Evolutionary conservation across 352 stramenopile species (phyloP).

Genomic region (Phytophthora niederhauseri): DNA sequence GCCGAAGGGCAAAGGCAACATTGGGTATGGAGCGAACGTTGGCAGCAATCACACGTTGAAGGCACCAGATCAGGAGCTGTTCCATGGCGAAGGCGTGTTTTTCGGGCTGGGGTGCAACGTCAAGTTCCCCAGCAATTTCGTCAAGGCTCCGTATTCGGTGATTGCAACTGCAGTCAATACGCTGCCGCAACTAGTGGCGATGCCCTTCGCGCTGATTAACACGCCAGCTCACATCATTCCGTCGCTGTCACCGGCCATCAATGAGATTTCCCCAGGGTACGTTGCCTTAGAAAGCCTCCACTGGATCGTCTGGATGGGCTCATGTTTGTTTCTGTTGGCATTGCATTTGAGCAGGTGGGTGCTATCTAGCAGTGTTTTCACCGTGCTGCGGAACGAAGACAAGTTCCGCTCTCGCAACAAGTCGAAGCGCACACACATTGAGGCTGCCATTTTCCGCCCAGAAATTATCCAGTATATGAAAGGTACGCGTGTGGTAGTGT

Average conservation of each 20-base stretch:
- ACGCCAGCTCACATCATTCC: constrained; percentile 76
- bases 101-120: constrained; percentile 94
- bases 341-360: constrained; percentile 75
- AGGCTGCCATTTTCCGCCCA: constrained; percentile 67
- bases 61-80: constrained; percentile 89
- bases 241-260: constrained; percentile 79
- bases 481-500: constrained; percentile 31
- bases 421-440: constrained; percentile 69
- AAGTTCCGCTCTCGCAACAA: constrained; percentile 89
- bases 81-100: constrained; percentile 95
- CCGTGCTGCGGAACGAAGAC: constrained; percentile 87
- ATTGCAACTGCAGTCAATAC: constrained; percentile 93
- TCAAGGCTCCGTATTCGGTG: constrained; percentile 92
- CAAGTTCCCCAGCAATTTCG: constrained; percentile 96
- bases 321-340: constrained; percentile 1
- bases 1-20: constrained; percentile 93
- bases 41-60: constrained; percentile 98
- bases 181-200: constrained; percentile 85
- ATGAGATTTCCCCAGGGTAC: constrained; percentile 81
- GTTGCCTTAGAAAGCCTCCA: neutral
- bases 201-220: constrained; percentile 86
- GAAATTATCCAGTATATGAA: constrained; percentile 86
- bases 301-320: neutral
- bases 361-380: constrained; percentile 91
- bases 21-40: constrained; percentile 96